Base-by-base conservation (phyloP, 768 basidiomycete genomes). In the Daedalea quercina region DNA sequence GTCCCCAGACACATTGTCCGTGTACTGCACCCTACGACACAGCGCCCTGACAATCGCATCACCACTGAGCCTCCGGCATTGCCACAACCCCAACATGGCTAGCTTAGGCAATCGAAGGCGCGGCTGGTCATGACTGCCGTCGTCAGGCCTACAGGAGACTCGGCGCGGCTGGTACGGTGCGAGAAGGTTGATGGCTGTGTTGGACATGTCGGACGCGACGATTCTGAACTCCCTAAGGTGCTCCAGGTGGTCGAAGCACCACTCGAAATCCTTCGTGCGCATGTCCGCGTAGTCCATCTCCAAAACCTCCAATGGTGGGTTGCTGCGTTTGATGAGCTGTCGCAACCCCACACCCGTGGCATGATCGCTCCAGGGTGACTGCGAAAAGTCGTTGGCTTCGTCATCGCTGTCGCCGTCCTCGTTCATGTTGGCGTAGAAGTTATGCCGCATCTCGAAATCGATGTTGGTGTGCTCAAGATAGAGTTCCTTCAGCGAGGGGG, bases 241-340 rank as follows among this genome's bases (percentile, higher is more conserved):
- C 0, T 65, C 63, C 12, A 87, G 69, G 34, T 74, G 71, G 52
- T 81, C 78, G 57, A 90, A 90, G 45, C 81, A 70, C 69, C 81
- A 87, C 26, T 60, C 64, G 62, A 90, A 90, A 63, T 90, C 88
- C 68, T 88, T 90, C 28, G 87, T 90, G 43, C 87, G 83, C 80
- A 88, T 83, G 68, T 90, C 88, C 50, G 84, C 83, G 59, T 82
- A 85, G 60, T 90, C 83, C 87, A 90, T 90, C 62, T 84, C 78
- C 22, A 90, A 76, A 28, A 81, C 66, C 45, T 74, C 73, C 37
- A 90, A 69, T 13, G 84, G 84, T 2, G 88, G 88, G 46, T 70
- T 70, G 52, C 76, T 83, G 9, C 84, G 78, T 9, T 68, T 61
- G 28, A 89, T 74, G 51, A 90, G 76, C 43, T 70, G 75, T 25